Percentiles rank a stretch among this genome's conserved stretches.
Conservation (phyloP, 164 flowering plant genomes). For the Magnolia sinica region DNA sequence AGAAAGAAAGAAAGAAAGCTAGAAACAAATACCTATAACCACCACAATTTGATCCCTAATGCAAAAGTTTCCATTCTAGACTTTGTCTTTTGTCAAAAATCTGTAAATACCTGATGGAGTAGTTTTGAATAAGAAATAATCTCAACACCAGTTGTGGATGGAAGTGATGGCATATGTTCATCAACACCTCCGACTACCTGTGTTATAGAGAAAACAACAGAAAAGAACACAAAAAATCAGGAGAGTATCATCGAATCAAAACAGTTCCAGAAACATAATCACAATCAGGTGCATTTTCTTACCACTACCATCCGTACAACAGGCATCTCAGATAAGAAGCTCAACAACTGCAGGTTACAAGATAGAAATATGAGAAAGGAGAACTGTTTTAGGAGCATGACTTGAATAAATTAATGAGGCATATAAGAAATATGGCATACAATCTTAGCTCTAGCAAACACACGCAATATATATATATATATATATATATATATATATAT, state of each 20-base stretch:
- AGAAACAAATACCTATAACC: background rate
- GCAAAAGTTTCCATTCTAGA: background rate
- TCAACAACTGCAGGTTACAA: conserved; percentile 61
- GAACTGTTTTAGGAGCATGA: too few relatives aligned
- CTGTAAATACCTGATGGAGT: conserved; percentile 55
- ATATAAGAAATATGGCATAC: too few relatives aligned
- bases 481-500: too few relatives aligned
- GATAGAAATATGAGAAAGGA: background rate
- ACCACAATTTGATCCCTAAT: background rate
- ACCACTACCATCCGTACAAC: conserved; percentile 79
- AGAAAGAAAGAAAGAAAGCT: too few relatives aligned
- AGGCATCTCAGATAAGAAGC: conserved; percentile 77
- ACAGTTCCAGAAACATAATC: conserved; percentile 9
- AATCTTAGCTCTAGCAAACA: too few relatives aligned
- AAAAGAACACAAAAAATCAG: background rate
- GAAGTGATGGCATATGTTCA: conserved; percentile 70
- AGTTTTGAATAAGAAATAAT: conserved; percentile 65
- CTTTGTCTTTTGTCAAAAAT: background rate
- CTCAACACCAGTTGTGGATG: conserved; percentile 57
- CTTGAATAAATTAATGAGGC: too few relatives aligned
- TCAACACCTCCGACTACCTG: conserved; percentile 87
- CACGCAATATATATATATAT: too few relatives aligned
- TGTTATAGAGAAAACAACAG: background rate
- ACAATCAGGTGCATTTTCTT: conserved; percentile 17
- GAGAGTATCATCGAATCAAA: background rate